Conservation (phyloP, 805 yeast genomes). For the Allodekkera sacchari region DNA sequence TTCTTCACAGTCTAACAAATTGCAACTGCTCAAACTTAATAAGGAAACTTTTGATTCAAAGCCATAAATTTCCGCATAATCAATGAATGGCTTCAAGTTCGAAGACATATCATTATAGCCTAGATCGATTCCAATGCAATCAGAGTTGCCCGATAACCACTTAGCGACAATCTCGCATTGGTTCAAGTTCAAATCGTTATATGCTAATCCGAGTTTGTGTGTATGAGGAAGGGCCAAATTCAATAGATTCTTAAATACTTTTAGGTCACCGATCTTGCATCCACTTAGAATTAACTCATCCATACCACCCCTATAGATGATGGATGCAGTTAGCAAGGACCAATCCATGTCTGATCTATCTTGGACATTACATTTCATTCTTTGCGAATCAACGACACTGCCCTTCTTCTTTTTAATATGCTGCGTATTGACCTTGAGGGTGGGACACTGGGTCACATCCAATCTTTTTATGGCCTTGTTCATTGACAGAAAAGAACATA, state of each 20-base stretch:
- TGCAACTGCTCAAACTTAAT: slow-evolving; percentile 60
- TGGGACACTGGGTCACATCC: slow-evolving; percentile 66
- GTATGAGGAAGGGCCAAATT: slow-evolving; percentile 51
- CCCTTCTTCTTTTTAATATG: slow-evolving; percentile 21
- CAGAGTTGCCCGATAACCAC: slow-evolving; percentile 44
- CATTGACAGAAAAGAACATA: slow-evolving; percentile 67
- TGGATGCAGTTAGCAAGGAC: slow-evolving; percentile 63
- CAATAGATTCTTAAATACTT: slow-evolving; percentile 46
- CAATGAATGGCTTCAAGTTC: slow-evolving; percentile 30
- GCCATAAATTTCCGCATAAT: slow-evolving; percentile 15
- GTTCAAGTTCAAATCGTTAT: slow-evolving; percentile 52
- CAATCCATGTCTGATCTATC: slow-evolving; percentile 78
- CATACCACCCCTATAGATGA: slow-evolving; percentile 62
- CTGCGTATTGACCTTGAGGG: slow-evolving; percentile 35
- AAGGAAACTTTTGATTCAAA: slow-evolving; percentile 27
- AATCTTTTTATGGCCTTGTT: slow-evolving; percentile 49
- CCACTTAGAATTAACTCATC: slow-evolving; percentile 79
- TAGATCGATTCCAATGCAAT: slow-evolving; percentile 65
- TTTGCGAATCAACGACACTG: slow-evolving; percentile 18
- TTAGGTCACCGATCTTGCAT: slow-evolving; percentile 50
- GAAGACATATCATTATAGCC: slow-evolving; percentile 68
- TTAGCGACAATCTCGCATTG: slow-evolving; percentile 49
- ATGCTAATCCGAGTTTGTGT: slow-evolving; percentile 66
- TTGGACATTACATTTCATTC: slow-evolving; percentile 39
- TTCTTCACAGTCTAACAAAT: slow-evolving; percentile 44